Evolutionary conservation across 2,329 filamentous ascomycete genomes (phyloP).

Genomic region (Colletotrichum paranaense): DNA sequence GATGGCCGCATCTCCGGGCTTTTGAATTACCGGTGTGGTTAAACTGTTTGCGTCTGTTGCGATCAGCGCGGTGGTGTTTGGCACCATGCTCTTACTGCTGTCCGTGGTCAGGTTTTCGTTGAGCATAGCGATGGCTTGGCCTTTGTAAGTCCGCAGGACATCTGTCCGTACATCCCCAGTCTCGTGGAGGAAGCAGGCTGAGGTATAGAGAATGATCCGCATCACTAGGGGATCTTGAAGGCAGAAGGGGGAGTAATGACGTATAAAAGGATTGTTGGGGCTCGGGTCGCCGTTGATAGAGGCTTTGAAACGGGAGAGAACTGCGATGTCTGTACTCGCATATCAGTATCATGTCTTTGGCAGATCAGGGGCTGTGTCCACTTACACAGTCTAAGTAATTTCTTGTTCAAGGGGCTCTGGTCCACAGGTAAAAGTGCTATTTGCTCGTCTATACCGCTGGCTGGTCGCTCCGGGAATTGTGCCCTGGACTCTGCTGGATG

Average conservation of each 20-base stretch:
- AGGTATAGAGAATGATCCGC: slow-evolving; percentile 61
- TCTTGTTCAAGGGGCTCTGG: slow-evolving; percentile 55
- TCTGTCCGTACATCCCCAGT: slow-evolving; percentile 58
- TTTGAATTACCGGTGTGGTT: slow-evolving; percentile 30
- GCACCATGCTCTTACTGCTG: not conserved
- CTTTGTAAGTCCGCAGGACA: slow-evolving; percentile 55
- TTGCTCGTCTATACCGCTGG: slow-evolving; percentile 43
- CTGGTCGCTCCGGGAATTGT: not conserved
- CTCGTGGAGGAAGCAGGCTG: slow-evolving; percentile 63
- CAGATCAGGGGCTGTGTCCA: not conserved
- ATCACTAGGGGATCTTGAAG: slow-evolving; percentile 61
- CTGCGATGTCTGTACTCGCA: slow-evolving; percentile 54
- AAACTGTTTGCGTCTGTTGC: not conserved
- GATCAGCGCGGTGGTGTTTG: not conserved
- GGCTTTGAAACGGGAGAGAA: slow-evolving; percentile 62
- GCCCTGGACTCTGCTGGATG: not conserved
- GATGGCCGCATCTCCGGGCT: slow-evolving; percentile 58
- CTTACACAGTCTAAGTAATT: slow-evolving; percentile 47
- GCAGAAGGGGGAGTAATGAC: slow-evolving; percentile 58
- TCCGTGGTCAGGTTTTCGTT: slow-evolving; percentile 57
- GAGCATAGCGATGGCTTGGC: slow-evolving; percentile 55
- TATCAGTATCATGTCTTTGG: not conserved
- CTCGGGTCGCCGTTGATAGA: slow-evolving; percentile 61
- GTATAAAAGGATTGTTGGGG: slow-evolving; percentile 56
- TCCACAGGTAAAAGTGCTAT: slow-evolving; percentile 54